Percentiles rank a stretch among this genome's conserved stretches.
phyloP scores from a whole-genome alignment of 176 grass and related monocot genomes.

The Bromus sterilis region DNA sequence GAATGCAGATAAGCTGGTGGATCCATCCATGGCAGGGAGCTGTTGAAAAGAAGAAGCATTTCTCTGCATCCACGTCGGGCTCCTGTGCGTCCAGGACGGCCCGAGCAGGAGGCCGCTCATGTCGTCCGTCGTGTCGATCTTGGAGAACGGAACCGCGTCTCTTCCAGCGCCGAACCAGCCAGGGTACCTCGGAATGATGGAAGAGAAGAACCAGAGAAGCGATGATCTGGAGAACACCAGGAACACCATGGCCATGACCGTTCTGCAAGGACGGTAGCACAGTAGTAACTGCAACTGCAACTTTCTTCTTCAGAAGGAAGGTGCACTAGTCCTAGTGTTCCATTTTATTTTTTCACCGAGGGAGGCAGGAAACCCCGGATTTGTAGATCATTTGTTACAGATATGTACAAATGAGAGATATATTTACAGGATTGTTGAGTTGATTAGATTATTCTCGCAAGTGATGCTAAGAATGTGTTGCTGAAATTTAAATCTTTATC shows the following conservation, averaged over 20 bases:
- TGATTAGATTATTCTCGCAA: background rate
- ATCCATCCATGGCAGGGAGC: constrained; percentile 23
- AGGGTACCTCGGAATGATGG: background rate
- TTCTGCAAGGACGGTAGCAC: constrained; percentile 20
- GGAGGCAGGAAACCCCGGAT: background rate
- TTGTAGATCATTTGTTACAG: background rate
- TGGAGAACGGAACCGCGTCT: constrained; percentile 39
- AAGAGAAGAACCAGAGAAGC: background rate
- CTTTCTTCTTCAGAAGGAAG: background rate
- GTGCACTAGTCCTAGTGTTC: background rate
- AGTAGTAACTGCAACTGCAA: background rate
- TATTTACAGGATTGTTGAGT: too few species aligned
- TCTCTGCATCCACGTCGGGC: constrained; percentile 55
- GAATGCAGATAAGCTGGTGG: constrained; percentile 22
- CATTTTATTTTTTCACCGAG: background rate
- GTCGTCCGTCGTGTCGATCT: constrained; percentile 37
- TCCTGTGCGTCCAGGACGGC: constrained; percentile 58
- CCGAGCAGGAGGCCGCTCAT: constrained; percentile 41
- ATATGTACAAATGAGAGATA: background rate
- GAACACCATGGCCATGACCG: constrained; percentile 25
- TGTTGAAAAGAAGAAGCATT: constrained; percentile 17
- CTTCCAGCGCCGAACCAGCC: constrained; percentile 27
- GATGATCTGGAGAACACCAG: background rate
- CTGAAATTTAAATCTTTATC: too few species aligned
- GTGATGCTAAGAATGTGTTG: too few species aligned